These are phyloP conservation scores for Phytophthora palmivora DNA, from an alignment of 352 stramenopile genomes.

Conservation along the genomic window DNA sequence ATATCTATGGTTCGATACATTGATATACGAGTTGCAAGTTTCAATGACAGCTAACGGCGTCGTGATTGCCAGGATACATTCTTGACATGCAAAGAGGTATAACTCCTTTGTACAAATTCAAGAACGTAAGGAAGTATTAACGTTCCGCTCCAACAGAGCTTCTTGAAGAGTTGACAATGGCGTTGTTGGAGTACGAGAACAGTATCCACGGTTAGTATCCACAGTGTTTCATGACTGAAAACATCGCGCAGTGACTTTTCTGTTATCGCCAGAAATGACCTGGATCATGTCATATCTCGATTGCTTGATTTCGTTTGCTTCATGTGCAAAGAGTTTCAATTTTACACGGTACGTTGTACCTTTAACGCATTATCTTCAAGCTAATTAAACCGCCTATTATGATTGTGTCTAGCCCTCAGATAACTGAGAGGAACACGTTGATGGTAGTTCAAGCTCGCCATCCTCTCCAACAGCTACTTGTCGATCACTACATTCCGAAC, in stretches of 20 bases:
- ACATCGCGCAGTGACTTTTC: neutral
- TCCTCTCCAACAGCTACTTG: constrained; percentile 84
- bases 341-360: constrained; percentile 56
- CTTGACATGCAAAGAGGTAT: constrained; percentile 81
- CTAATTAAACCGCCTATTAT: too few relatives aligned
- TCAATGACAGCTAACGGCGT: neutral
- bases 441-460: constrained; percentile 70
- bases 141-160: constrained; percentile 50
- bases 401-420: constrained; percentile 40
- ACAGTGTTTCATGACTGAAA: neutral
- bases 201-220: constrained; percentile 62
- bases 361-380: neutral
- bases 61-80: constrained; percentile 66
- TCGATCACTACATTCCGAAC: constrained; percentile 88
- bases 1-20: constrained; percentile 70
- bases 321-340: constrained; percentile 75
- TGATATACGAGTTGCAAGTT: neutral
- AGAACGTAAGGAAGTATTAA: neutral
- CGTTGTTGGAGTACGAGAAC: constrained; percentile 73
- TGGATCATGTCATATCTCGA: constrained; percentile 73
- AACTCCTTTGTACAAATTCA: neutral
- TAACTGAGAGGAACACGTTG: constrained; percentile 59
- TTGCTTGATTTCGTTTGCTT: constrained; percentile 73
- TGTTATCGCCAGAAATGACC: constrained; percentile 63
- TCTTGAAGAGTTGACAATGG: constrained; percentile 76